Evolutionary conservation across 2,329 filamentous ascomycete genomes (phyloP).

Genomic region (Tricladium varicosporioides): DNA sequence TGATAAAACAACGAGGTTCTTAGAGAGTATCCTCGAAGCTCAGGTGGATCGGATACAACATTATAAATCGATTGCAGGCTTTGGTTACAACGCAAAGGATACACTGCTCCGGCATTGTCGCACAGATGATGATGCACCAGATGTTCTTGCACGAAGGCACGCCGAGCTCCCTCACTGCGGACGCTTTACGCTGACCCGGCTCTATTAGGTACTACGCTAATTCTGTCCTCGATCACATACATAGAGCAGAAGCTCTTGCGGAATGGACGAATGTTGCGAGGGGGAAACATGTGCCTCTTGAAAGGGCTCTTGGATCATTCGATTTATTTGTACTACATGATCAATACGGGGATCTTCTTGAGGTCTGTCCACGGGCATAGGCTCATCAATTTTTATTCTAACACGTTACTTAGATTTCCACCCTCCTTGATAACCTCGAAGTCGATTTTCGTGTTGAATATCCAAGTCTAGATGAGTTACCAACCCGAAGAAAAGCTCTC

Average conservation of each 20-base stretch:
- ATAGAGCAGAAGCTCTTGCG: slow-evolving; percentile 74
- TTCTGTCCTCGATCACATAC: slow-evolving; percentile 73
- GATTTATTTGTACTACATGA: slow-evolving; percentile 85
- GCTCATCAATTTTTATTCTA: slow-evolving; percentile 4
- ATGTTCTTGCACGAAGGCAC: slow-evolving; percentile 73
- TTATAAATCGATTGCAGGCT: slow-evolving; percentile 66
- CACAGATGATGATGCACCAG: slow-evolving; percentile 55
- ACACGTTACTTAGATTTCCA: slow-evolving; percentile 48
- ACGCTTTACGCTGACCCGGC: slow-evolving; percentile 8
- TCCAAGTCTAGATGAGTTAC: slow-evolving; percentile 52
- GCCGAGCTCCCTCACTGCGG: slow-evolving; percentile 6
- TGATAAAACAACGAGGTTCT: slow-evolving; percentile 45
- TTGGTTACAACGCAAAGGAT: slow-evolving; percentile 89
- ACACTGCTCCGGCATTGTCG: slow-evolving; percentile 67
- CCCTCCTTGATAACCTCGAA: slow-evolving; percentile 64
- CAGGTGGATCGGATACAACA: slow-evolving; percentile 68
- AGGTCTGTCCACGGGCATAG: slow-evolving; percentile 42
- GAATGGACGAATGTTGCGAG: slow-evolving; percentile 64
- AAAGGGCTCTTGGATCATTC: slow-evolving; percentile 76
- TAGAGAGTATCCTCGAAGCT: slow-evolving; percentile 69
- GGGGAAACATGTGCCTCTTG: slow-evolving; percentile 57
- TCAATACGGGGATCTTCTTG: slow-evolving; percentile 68
- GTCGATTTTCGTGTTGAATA: slow-evolving; percentile 51
- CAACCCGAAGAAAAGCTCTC: slow-evolving; percentile 66
- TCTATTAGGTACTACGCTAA: slow-evolving; percentile 68